These are phyloP conservation scores for Russula sp. DNA, from an alignment of 768 basidiomycete species.

Conservation along the genomic window DNA sequence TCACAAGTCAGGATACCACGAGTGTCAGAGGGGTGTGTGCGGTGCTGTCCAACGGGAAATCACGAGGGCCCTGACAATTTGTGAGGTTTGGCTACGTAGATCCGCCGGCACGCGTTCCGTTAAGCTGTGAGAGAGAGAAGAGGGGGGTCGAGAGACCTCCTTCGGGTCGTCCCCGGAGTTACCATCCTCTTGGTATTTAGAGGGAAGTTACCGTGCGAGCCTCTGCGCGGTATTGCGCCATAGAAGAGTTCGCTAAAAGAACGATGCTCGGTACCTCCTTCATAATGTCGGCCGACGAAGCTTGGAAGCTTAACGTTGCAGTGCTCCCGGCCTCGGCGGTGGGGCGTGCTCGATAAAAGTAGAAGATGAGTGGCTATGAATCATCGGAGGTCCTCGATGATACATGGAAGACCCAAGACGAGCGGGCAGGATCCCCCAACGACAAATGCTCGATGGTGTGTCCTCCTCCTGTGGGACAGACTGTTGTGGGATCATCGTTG, in stretches of 20 bases:
- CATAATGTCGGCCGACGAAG: conserved; percentile 25
- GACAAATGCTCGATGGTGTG: conserved; percentile 21
- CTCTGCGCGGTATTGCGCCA: conserved; percentile 20
- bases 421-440: conserved; percentile 18
- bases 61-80: conserved; percentile 22
- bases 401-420: conserved; percentile 18
- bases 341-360: conserved; percentile 23
- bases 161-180: conserved; percentile 25
- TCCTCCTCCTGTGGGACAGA: conserved; percentile 14
- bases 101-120: conserved; percentile 24
- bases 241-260: conserved; percentile 22
- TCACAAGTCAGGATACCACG: conserved; percentile 18
- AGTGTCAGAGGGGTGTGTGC: conserved; percentile 21
- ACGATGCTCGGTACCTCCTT: conserved; percentile 20
- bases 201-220: conserved; percentile 23
- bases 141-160: neutral
- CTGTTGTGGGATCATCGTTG: conserved; percentile 19
- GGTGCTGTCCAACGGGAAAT: conserved; percentile 21
- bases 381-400: conserved; percentile 18
- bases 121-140: conserved; percentile 19
- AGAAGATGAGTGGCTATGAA: conserved; percentile 19
- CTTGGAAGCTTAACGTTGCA: conserved; percentile 17
- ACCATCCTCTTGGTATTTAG: conserved; percentile 23
- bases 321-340: conserved; percentile 25
- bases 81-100: conserved; percentile 26